phyloP scores from a whole-genome alignment of 192 early-diverging fungal species.

The Coemansia sp. region DNA sequence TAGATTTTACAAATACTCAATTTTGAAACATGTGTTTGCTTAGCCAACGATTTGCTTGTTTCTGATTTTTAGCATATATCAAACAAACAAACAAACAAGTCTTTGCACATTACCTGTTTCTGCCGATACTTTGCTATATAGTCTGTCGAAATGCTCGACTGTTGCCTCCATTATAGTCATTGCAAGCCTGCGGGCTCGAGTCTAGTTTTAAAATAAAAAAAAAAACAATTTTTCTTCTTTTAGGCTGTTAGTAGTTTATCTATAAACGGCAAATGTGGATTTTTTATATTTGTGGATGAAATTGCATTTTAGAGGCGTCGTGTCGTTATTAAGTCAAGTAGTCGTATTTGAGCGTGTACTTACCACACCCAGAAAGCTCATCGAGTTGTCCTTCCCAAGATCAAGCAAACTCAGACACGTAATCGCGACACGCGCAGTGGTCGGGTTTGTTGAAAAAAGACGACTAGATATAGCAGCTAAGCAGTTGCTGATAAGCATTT shows the following conservation, averaged over 20 bases:
- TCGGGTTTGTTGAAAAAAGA: slow-evolving; percentile 25
- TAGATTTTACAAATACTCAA: too few relatives aligned
- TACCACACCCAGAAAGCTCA: slow-evolving; percentile 23
- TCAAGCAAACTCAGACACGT: slow-evolving; percentile 17
- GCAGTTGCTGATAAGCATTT: slow-evolving; percentile 31
- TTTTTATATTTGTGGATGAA: neutral
- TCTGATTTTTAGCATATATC: too few relatives aligned
- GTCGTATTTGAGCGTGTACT: too few relatives aligned
- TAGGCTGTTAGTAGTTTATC: too few relatives aligned
- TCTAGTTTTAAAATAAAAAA: slow-evolving; percentile 11
- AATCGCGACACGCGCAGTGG: slow-evolving; percentile 23
- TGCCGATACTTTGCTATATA: neutral
- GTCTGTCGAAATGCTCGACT: slow-evolving; percentile 40
- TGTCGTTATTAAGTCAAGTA: too few relatives aligned
- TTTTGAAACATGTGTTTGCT: too few relatives aligned
- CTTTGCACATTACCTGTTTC: slow-evolving; percentile 11
- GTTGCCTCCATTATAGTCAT: slow-evolving; percentile 38
- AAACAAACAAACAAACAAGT: too few relatives aligned
- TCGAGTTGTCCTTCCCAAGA: slow-evolving; percentile 16
- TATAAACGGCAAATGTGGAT: neutral
- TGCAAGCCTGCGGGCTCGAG: slow-evolving; percentile 7
- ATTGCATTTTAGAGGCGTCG: too few relatives aligned
- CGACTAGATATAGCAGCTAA: slow-evolving; percentile 19
- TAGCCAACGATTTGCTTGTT: too few relatives aligned
- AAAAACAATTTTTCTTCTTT: neutral